Conservation (phyloP, 768 basidiomycete species). For the Suillus decipiens region DNA sequence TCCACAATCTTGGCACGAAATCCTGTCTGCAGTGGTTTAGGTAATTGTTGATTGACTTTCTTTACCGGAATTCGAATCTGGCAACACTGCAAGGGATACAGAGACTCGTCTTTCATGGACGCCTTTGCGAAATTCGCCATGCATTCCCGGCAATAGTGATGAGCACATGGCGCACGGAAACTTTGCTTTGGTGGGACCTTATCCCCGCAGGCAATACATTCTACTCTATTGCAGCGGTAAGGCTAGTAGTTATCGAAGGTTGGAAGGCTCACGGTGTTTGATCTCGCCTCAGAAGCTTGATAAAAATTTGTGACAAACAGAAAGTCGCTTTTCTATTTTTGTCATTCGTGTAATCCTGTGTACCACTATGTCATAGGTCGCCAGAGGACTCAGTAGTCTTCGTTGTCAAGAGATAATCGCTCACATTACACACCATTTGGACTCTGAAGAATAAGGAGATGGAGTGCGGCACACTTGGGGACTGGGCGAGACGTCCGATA, state of each 20-base stretch:
- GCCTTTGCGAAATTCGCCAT: constrained; percentile 41
- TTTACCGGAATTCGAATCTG: constrained; percentile 36
- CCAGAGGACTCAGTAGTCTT: not conserved
- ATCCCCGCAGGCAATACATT: constrained; percentile 46
- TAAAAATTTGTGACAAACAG: not conserved
- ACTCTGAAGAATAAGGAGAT: not conserved
- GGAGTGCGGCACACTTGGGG: not conserved
- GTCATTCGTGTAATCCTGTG: not conserved
- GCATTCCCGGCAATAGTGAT: constrained; percentile 51
- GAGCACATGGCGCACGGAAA: constrained; percentile 44
- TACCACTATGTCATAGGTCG: not conserved
- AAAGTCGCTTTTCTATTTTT: not conserved
- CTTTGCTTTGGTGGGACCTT: constrained; percentile 18
- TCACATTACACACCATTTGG: not conserved
- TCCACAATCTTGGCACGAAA: constrained; percentile 50
- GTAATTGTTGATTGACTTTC: constrained; percentile 34
- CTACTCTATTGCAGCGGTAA: constrained; percentile 18
- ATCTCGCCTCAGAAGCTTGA: constrained; percentile 5
- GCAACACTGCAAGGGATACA: constrained; percentile 57
- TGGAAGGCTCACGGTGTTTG: not conserved
- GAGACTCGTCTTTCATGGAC: constrained; percentile 48
- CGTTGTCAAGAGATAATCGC: not conserved
- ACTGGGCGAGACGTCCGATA: not conserved
- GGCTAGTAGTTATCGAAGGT: not conserved
- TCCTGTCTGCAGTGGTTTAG: constrained; percentile 24